phyloP scores from a whole-genome alignment of 345 rosid genomes.

The Brassica rapa region DNA sequence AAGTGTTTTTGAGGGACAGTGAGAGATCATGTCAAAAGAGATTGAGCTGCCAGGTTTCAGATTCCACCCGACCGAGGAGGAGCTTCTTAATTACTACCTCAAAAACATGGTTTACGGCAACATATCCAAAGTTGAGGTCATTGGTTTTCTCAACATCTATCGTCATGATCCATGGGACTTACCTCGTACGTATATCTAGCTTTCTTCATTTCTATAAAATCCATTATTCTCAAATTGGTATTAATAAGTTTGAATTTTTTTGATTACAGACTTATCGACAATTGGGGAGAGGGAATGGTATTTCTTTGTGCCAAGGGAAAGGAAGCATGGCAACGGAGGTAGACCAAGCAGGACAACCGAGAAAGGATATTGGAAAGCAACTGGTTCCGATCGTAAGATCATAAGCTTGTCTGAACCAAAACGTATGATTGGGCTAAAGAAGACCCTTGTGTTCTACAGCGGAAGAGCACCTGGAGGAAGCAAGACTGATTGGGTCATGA shows the following conservation, averaged over 20 bases:
- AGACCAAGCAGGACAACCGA: conserved; percentile 86
- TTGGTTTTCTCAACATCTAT: conserved; percentile 73
- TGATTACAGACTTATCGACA: conserved; percentile 58
- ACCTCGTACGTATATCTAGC: conserved; percentile 52
- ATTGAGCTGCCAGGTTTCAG: conserved; percentile 83
- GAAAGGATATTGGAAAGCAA: conserved; percentile 95
- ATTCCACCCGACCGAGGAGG: conserved; percentile 95
- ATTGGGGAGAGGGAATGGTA: conserved; percentile 96
- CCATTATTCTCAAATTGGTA: neutral
- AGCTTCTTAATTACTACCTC: conserved; percentile 84
- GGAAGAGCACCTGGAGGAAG: conserved; percentile 87
- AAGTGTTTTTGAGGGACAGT: conserved; percentile 7
- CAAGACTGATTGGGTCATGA: conserved; percentile 98
- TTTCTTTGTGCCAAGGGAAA: conserved; percentile 88
- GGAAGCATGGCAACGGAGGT: conserved; percentile 83
- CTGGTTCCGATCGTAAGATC: conserved; percentile 88
- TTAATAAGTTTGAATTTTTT: neutral
- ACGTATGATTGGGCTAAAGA: conserved; percentile 71
- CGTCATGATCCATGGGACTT: conserved; percentile 77
- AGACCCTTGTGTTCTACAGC: conserved; percentile 86
- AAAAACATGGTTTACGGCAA: conserved; percentile 65
- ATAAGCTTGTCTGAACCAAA: conserved; percentile 66
- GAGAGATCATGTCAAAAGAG: conserved; percentile 41
- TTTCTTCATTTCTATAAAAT: neutral
- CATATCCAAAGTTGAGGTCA: conserved; percentile 48